These are phyloP conservation scores for Leccinum griseonigrum DNA, from an alignment of 1,284 basidiomycete species.

Conservation along the genomic window DNA sequence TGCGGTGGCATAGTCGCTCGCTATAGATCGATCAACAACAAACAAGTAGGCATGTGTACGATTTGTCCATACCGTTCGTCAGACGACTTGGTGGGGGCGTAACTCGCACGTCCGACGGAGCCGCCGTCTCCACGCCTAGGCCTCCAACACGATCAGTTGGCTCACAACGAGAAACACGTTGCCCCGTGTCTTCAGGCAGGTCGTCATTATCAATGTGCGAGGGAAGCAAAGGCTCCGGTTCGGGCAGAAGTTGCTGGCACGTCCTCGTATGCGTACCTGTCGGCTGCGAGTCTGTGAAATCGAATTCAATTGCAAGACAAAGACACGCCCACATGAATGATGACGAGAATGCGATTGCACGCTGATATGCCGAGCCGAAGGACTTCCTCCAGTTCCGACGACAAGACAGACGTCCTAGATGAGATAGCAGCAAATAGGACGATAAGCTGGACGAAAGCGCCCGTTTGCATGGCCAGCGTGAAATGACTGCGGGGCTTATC, in stretches of 20 bases:
- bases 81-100: constrained; percentile 1
- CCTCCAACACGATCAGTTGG: constrained; percentile 1
- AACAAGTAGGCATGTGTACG: neutral
- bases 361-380: constrained; percentile 33
- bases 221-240: neutral
- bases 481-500: constrained; percentile 46
- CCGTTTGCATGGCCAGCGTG: constrained; percentile 60
- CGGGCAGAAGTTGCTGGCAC: neutral
- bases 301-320: neutral
- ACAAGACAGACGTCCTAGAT: constrained; percentile 53
- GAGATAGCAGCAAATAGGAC: constrained; percentile 58
- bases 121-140: neutral
- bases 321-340: constrained; percentile 23
- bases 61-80: constrained; percentile 8
- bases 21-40: constrained; percentile 14
- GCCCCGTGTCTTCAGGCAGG: constrained; percentile 16
- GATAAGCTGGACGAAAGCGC: constrained; percentile 67
- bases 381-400: constrained; percentile 42
- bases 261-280: neutral
- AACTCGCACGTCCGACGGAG: neutral
- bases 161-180: constrained; percentile 9
- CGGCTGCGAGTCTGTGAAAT: constrained; percentile 20
- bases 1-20: neutral
- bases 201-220: constrained; percentile 1
- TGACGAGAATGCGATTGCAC: constrained; percentile 28